Evolutionary conservation across 2,329 filamentous ascomycete genomes (phyloP), one percentile per base, ranked within the genome.

Genomic region (Penicillium sclerotiorum): DNA sequence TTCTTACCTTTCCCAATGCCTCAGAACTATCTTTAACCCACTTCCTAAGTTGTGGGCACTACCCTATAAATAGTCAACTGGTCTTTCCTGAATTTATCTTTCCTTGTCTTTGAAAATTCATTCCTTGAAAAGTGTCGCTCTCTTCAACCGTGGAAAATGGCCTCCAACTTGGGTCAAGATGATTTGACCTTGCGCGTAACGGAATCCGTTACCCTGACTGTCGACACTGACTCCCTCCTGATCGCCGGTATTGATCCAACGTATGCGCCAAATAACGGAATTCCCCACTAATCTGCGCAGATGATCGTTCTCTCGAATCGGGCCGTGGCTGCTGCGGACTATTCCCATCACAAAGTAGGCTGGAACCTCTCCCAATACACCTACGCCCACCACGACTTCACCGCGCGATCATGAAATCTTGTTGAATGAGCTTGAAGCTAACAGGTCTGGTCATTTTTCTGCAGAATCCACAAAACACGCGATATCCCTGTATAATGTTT

Each of bases 401-500:
- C 52, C 37, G 39, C 38, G 38, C 47, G 50, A 30, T 47, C 22
- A n/a, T 18, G 21, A 22, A 40, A 17, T 33, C 49, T 60, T 43
- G 57, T 35, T 18, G 6, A 23, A 9, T 28, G n/a, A 8, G 23
- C 23, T n/a, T n/a, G n/a, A n/a, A n/a, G n/a, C n/a, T n/a, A n/a
- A n/a, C n/a, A n/a, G n/a, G n/a, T n/a, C n/a, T n/a, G n/a, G n/a
- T n/a, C n/a, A n/a, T n/a, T 13, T 17, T 25, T 17, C 8, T 45
- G 33, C 55, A 78, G 74, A 69, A 52, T 67, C 73, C 23, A 79
- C 39, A 22, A 82, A 77, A 23, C 76, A 76, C 55, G 76, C 80
- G 5, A 87, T 96, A 23, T 85, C 89, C 2, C 86, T 90, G 53
- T 92, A 89, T 74, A 88, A 95, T 67, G 75, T 96, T 53, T 84